Base-by-base conservation (phyloP, 331 rosid species). In the Rhamnella rubrinervis region DNA sequence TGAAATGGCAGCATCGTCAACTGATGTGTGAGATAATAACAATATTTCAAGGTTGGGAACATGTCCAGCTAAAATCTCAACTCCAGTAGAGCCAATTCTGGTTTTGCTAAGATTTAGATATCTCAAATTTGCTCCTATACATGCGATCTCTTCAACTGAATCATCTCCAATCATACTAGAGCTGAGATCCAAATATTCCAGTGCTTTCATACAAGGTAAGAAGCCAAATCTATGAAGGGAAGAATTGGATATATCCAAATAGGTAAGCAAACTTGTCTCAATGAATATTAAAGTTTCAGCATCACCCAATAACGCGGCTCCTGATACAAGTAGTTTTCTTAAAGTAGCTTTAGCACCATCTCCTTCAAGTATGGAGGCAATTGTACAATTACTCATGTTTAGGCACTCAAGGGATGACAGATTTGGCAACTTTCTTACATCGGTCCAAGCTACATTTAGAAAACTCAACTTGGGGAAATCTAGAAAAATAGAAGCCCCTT, bases 371-470 rank as follows among this genome's bases (percentile, higher is more conserved):
- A 89, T 69, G 75, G 96, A 84, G 63, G 82, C 83, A 75, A 93
- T 80, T 57, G 80, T 82, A 71, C 98, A 93, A 68, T 87, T 76
- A 76, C 97, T 93, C 96, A 91, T 84, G 84, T 90, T 78, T 66
- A 93, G 80, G 82, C 55, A 85, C 74, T 88, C 85, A 28, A 93
- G 87, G 71, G 86, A 74, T 25, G 81, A 60, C 76, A 89, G 73
- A 66, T 69, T 72, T 62, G 97, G 97, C 73, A 91, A 77, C 71
- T 83, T 88, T 31, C 92, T 77, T 61, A 88, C 89, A 53, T 65
- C 77, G 25, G 98, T 88, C 98, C 96, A 91, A 71, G 95, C 88
- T 72, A 93, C 80, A 84, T 84, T 93, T 70, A 93, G 81, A 86
- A 78, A 83, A 74, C 83, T 87, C 86, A 93, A 66, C 80, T 78